Evolutionary conservation across 257 asterid genomes (phyloP), one percentile per base, ranked within the genome.

Genomic region (Leonotis leonurus): DNA sequence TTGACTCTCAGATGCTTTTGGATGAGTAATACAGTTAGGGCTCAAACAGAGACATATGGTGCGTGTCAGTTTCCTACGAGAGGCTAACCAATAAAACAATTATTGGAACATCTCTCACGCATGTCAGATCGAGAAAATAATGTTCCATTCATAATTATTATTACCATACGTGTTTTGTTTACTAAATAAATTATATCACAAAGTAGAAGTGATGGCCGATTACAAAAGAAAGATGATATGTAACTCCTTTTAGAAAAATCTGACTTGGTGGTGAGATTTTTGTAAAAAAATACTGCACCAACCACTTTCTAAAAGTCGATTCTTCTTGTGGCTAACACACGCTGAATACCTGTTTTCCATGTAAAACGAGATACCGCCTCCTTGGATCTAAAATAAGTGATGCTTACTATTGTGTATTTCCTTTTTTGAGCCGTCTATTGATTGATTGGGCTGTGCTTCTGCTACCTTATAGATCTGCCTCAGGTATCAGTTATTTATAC

Each of bases 11-110:
- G 62, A 26, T 61, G 21, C 30, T 70, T 40, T 64, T 69, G 32
- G 50, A 61, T 40, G 58, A 21, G 25, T 29, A 33, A 16, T 46
- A 12, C 59, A 70, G 67, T 16, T 41, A 57, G 62, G 54, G 43
- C 60, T 71, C 60, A 62, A 58, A 21, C 24, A 32, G 35, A 24
- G 49, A 27, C 46, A 69, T 39, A 48, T 62, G 45, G 39, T 43
- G 21, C 21, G 25, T 73, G 43, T 24, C 41, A 17, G 30, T 65
- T 11, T 59, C 57, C 20, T 14, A 41, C 35, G 56, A 63, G 46
- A 52, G 24, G 32, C 51, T 57, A 46, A 40, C 61, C 53, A 41
- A 48, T 59, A 45, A 43, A 18, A 32, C 20, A 56, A 25, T 32
- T 11, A 37, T 46, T 49, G 30, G 58, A 57, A 49, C 10, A 20